Evolutionary conservation across 139 green algal genomes (phyloP).

Genomic region (Chlamydomonas incerta): DNA sequence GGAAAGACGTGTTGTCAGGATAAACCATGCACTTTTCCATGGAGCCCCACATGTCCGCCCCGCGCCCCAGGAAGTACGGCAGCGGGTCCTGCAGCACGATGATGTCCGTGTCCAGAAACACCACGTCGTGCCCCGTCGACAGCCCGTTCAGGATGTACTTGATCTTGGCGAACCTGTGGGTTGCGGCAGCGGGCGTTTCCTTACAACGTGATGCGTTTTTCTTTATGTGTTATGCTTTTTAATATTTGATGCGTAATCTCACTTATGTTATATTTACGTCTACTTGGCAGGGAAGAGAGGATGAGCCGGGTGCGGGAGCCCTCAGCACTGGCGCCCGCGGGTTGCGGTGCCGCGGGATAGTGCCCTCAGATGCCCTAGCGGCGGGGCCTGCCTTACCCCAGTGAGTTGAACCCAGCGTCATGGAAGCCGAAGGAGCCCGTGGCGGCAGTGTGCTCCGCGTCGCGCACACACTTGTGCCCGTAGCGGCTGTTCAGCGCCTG

Average conservation of each 20-base stretch:
- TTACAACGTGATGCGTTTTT: too few species aligned
- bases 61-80: constrained; percentile 11
- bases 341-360: too few species aligned
- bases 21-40: constrained; percentile 30
- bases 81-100: constrained; percentile 23
- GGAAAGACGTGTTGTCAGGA: background rate
- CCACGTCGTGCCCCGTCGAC: constrained; percentile 17
- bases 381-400: background rate
- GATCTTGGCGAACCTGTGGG: constrained; percentile 30
- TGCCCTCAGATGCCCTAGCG: too few species aligned
- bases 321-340: too few species aligned
- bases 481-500: background rate
- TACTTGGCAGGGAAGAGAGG: too few species aligned
- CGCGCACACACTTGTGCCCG: constrained; percentile 24
- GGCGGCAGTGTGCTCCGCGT: background rate
- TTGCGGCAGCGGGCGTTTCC: too few species aligned
- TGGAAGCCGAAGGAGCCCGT: constrained; percentile 14
- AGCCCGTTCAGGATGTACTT: constrained; percentile 49
- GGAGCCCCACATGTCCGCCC: background rate
- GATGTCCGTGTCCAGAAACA: constrained; percentile 40
- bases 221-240: too few species aligned
- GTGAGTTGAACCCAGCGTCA: constrained; percentile 5
- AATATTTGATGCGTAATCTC: too few species aligned
- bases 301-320: too few species aligned
- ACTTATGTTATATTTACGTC: too few species aligned